Conservation (phyloP, 129 eudicot genomes). For the Saposhnikovia divaricata region DNA sequence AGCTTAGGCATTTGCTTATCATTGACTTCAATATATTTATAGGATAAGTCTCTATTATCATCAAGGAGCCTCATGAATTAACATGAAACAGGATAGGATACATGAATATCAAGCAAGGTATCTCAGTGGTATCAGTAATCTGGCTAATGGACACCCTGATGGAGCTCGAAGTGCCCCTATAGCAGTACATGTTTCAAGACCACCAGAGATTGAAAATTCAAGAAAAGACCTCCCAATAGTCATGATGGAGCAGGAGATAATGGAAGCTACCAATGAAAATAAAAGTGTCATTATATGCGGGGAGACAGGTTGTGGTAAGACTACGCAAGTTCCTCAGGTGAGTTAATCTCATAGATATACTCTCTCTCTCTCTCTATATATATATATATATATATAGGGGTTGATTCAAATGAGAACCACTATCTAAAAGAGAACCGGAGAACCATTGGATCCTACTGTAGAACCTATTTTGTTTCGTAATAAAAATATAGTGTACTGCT, state of each 20-base stretch:
- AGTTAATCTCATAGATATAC: no score
- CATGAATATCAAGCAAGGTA: slow-evolving; percentile 14
- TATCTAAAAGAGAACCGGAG: no score
- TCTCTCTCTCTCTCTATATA: no score
- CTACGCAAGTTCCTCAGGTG: slow-evolving; percentile 99
- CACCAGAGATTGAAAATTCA: slow-evolving; percentile 63
- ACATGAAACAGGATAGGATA: slow-evolving; percentile 31
- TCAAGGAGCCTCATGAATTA: slow-evolving; percentile 9
- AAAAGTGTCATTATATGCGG: slow-evolving; percentile 76
- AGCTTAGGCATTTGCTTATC: no score
- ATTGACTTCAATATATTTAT: neutral
- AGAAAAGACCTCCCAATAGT: slow-evolving; percentile 86
- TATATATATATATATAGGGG: no score
- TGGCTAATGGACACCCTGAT: slow-evolving; percentile 1
- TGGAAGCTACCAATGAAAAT: slow-evolving; percentile 93
- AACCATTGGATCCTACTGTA: no score
- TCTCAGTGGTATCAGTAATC: slow-evolving; percentile 9
- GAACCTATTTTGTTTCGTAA: no score
- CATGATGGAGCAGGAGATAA: slow-evolving; percentile 98
- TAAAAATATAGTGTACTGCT: no score
- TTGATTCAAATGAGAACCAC: no score
- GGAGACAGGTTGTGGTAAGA: slow-evolving; percentile 97
- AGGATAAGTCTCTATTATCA: neutral
- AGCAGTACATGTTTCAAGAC: slow-evolving; percentile 72
- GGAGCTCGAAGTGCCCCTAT: slow-evolving; percentile 33